These are phyloP conservation scores for Ceratobasidium sp. DNA, from an alignment of 1,284 basidiomycete genomes.

Conservation along the genomic window DNA sequence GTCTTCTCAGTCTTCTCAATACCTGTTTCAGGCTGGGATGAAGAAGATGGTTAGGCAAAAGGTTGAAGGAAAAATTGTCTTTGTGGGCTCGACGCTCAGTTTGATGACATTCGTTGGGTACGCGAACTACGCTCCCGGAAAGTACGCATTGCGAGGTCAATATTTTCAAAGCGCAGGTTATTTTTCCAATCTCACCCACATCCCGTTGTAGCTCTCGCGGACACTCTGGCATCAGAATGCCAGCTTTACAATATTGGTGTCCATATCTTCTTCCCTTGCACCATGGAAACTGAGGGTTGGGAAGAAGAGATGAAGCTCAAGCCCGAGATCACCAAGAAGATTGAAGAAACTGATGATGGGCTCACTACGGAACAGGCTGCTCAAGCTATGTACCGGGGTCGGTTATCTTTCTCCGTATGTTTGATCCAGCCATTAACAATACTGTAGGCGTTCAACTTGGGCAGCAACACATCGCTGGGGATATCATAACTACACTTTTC, in stretches of 20 bases:
- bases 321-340: constrained; percentile 79
- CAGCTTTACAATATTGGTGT: constrained; percentile 81
- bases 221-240: constrained; percentile 85
- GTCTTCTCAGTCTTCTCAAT: not conserved
- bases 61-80: constrained; percentile 73
- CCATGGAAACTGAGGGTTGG: constrained; percentile 85
- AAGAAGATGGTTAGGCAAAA: constrained; percentile 74
- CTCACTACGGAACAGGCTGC: constrained; percentile 76
- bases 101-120: constrained; percentile 88
- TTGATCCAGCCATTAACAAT: not conserved
- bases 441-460: constrained; percentile 72
- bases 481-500: constrained; percentile 75
- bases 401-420: constrained; percentile 43
- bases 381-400: constrained; percentile 69
- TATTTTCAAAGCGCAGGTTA: not conserved
- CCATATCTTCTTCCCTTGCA: constrained; percentile 88
- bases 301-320: constrained; percentile 85
- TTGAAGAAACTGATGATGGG: constrained; percentile 82
- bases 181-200: constrained; percentile 45
- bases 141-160: constrained; percentile 87
- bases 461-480: constrained; percentile 79
- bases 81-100: constrained; percentile 75
- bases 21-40: constrained; percentile 65
- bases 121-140: constrained; percentile 86
- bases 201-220: constrained; percentile 70